These are phyloP conservation scores for Rhynchospora breviuscula DNA, from an alignment of 176 grass and related monocot genomes.

Conservation along the genomic window DNA sequence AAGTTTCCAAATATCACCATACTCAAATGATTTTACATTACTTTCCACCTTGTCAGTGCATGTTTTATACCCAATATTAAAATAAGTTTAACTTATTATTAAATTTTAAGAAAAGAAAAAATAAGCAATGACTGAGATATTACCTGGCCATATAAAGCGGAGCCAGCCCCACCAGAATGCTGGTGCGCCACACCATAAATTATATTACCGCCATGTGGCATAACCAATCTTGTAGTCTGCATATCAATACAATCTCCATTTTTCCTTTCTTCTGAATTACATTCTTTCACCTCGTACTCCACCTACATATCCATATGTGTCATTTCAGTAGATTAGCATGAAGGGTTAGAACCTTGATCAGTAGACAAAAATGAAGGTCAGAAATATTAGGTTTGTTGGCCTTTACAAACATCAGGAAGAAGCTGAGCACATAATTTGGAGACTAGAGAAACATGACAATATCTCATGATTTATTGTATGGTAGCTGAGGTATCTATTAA, in stretches of 20 bases:
- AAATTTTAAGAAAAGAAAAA: neutral
- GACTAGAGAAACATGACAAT: too few relatives aligned
- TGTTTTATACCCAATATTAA: neutral
- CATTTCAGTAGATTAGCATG: neutral
- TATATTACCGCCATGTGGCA: slow-evolving; percentile 64
- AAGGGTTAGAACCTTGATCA: too few relatives aligned
- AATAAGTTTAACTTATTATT: neutral
- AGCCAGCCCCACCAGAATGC: slow-evolving; percentile 57
- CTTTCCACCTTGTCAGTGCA: neutral
- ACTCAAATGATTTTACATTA: neutral
- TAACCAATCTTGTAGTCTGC: slow-evolving; percentile 27
- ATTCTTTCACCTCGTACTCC: slow-evolving; percentile 72
- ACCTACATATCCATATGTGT: slow-evolving; percentile 32
- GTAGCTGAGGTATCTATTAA: too few relatives aligned
- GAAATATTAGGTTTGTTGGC: too few relatives aligned
- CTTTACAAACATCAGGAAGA: too few relatives aligned
- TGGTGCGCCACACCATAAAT: slow-evolving; percentile 76
- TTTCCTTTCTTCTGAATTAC: slow-evolving; percentile 31
- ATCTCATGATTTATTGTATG: too few relatives aligned
- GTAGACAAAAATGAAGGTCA: too few relatives aligned
- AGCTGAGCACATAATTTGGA: too few relatives aligned
- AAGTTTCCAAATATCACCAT: neutral
- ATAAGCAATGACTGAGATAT: neutral
- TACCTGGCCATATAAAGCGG: slow-evolving; percentile 59
- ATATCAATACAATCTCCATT: slow-evolving; percentile 45